phyloP scores from a whole-genome alignment of 192 early-diverging fungal species.

The Linnemannia elongata region DNA sequence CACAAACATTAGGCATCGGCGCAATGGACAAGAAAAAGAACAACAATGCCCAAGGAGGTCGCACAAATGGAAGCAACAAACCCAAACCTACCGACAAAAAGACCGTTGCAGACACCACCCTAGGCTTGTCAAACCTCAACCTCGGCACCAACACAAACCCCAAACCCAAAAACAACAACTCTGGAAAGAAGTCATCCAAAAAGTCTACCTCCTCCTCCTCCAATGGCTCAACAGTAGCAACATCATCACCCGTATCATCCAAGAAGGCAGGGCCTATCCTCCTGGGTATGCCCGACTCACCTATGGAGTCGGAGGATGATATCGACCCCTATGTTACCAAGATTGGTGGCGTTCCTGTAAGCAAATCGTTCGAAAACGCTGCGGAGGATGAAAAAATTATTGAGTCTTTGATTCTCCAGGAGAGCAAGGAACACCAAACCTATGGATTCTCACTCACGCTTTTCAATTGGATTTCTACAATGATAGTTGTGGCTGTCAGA shows the following conservation, averaged over 20 bases:
- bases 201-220: slow-evolving; percentile 6
- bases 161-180: slow-evolving; percentile 18
- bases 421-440: neutral
- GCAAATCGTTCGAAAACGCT: neutral
- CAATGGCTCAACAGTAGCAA: neutral
- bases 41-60: neutral
- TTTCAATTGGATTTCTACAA: neutral
- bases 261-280: slow-evolving; percentile 58
- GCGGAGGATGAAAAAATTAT: slow-evolving; percentile 2
- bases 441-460: neutral
- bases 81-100: neutral
- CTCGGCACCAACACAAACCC: slow-evolving; percentile 11
- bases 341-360: slow-evolving; percentile 76
- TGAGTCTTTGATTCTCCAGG: neutral
- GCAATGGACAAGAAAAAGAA: slow-evolving; percentile 29
- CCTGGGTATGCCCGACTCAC: slow-evolving; percentile 64
- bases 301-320: slow-evolving; percentile 59
- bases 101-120: neutral
- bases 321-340: slow-evolving; percentile 73
- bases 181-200: slow-evolving; percentile 23
- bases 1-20: neutral
- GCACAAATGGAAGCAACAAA: slow-evolving; percentile 9
- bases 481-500: slow-evolving; percentile 61
- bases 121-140: slow-evolving; percentile 10
- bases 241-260: slow-evolving; percentile 10